Conservation (phyloP, 768 basidiomycete genomes). For the Podaxis sp. region DNA sequence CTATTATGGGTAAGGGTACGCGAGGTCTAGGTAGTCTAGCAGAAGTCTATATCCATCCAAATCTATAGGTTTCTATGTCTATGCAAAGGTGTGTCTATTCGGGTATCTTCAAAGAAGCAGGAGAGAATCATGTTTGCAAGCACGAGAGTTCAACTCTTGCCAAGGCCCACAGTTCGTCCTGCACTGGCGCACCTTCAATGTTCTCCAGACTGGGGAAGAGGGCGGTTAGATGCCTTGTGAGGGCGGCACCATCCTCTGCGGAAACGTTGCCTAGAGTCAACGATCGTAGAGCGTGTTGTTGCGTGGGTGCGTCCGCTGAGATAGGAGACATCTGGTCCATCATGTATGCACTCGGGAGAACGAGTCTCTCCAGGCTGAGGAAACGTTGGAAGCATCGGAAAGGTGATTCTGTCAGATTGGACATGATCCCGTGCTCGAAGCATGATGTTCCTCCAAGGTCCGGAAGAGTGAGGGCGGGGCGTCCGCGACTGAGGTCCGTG, state of each 20-base stretch:
- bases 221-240: background rate
- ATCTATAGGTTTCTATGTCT: background rate
- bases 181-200: background rate
- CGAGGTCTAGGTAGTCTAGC: background rate
- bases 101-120: background rate
- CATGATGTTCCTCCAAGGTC: background rate
- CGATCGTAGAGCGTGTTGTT: background rate
- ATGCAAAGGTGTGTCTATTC: background rate
- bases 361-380: slow-evolving; percentile 5
- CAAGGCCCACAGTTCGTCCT: background rate
- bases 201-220: background rate
- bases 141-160: background rate
- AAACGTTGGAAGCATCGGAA: background rate
- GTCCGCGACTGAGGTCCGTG: background rate
- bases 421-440: background rate
- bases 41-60: background rate
- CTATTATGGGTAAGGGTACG: background rate
- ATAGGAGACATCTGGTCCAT: background rate
- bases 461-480: background rate
- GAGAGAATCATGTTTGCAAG: background rate
- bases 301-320: background rate
- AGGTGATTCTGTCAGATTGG: slow-evolving; percentile 24
- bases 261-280: background rate
- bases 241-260: background rate
- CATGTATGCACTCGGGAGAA: background rate